Evolutionary conservation across 768 basidiomycete genomes (phyloP).

Genomic region (Lactarius deliciosus): DNA sequence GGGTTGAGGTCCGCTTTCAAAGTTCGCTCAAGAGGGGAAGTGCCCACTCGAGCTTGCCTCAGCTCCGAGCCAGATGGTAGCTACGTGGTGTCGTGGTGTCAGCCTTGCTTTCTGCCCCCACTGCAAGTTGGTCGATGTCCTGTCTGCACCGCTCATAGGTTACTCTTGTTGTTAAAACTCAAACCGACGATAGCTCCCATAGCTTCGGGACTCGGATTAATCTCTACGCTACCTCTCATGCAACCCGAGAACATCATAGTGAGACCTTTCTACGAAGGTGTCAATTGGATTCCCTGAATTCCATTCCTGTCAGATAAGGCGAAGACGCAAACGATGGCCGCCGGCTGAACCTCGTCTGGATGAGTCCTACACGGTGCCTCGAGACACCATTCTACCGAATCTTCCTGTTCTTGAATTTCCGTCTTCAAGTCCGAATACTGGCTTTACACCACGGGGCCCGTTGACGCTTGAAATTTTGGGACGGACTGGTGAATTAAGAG

Average conservation of each 20-base stretch:
- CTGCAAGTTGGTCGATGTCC: not conserved
- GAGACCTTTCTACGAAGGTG: not conserved
- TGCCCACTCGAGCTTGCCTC: not conserved
- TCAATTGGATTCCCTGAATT: not conserved
- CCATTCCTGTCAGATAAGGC: slow-evolving; percentile 15
- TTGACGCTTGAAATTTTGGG: not conserved
- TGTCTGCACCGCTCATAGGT: not conserved
- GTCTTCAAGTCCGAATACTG: not conserved
- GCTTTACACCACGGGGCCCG: not conserved
- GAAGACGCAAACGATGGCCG: slow-evolving; percentile 21
- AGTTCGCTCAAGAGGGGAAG: not conserved
- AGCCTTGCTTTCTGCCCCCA: not conserved
- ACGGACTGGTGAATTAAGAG: not conserved
- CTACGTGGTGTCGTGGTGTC: not conserved
- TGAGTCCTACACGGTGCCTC: not conserved
- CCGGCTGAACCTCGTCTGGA: slow-evolving; percentile 3
- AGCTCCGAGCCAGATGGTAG: not conserved
- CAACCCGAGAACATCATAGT: slow-evolving; percentile 15
- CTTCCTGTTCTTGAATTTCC: not conserved
- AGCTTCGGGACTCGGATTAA: not conserved
- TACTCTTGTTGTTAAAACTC: not conserved
- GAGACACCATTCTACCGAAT: not conserved
- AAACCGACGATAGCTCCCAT: not conserved
- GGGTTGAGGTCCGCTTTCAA: not conserved
- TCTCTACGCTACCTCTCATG: not conserved